Conservation (phyloP, 495 filamentous ascomycete species). For the Penicillium bovifimosum region DNA sequence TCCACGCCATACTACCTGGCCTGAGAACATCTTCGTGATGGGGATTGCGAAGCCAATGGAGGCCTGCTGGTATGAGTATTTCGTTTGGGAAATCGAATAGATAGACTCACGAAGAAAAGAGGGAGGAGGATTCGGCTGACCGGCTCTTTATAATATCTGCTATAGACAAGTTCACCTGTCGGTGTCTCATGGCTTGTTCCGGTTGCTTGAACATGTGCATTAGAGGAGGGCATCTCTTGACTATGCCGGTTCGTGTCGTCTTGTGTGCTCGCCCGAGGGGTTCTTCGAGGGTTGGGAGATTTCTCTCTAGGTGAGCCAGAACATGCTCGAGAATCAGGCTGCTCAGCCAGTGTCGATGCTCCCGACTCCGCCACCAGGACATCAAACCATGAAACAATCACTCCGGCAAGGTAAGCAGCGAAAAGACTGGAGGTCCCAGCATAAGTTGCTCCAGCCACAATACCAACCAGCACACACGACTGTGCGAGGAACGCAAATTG, state of each 20-base stretch:
- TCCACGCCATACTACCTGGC: constrained; percentile 62
- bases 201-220: not conserved
- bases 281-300: not conserved
- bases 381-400: constrained; percentile 53
- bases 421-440: constrained; percentile 66
- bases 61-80: constrained; percentile 34
- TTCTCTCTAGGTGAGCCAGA: too few relatives aligned
- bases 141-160: constrained; percentile 48
- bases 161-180: constrained; percentile 44
- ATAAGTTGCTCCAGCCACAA: constrained; percentile 54
- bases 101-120: constrained; percentile 62
- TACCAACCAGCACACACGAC: constrained; percentile 43
- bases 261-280: not conserved
- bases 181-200: constrained; percentile 1
- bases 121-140: constrained; percentile 57
- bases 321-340: not conserved
- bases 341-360: not conserved
- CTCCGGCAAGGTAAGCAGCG: constrained; percentile 64
- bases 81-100: not conserved
- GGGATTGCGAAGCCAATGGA: constrained; percentile 79
- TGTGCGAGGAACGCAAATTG: constrained; percentile 37
- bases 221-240: not conserved
- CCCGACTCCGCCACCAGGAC: constrained; percentile 9
- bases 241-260: not conserved
- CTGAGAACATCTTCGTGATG: constrained; percentile 61